Conservation (phyloP, 2,329 filamentous ascomycete genomes). For the Elsinoe australis region DNA sequence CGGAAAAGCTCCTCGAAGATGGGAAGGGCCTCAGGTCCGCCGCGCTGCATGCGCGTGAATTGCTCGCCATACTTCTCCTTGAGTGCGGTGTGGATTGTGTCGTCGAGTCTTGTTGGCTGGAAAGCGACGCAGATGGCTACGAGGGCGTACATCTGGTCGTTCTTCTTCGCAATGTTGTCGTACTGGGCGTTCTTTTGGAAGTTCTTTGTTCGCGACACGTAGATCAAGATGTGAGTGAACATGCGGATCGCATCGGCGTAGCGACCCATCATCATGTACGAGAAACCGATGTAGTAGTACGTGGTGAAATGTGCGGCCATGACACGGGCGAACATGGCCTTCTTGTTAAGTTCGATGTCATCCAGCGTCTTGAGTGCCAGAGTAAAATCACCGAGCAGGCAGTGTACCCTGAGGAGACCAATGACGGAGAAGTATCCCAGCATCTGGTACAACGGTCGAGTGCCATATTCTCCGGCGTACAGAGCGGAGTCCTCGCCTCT, state of each 20-base stretch:
- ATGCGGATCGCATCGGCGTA: constrained; percentile 99
- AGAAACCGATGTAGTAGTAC: constrained; percentile 99
- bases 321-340: constrained; percentile 98
- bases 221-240: constrained; percentile 99
- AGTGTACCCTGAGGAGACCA: constrained; percentile 90
- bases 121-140: constrained; percentile 98
- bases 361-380: constrained; percentile 97
- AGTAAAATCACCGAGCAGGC: constrained; percentile 93
- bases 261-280: constrained; percentile 99
- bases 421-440: constrained; percentile 99
- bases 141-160: constrained; percentile 98
- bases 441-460: constrained; percentile 93
- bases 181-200: constrained; percentile 99
- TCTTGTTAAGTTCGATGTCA: constrained; percentile 99
- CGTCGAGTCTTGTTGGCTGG: constrained; percentile 91
- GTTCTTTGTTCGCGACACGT: constrained; percentile 98
- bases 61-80: constrained; percentile 99
- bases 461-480: constrained; percentile 91
- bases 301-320: constrained; percentile 99
- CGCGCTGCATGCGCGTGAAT: constrained; percentile 91
- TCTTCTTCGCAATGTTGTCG: constrained; percentile 99
- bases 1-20: constrained; percentile 99
- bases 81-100: constrained; percentile 96
- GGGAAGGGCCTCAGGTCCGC: constrained; percentile 87
- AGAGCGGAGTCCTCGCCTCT: constrained; percentile 80